Conservation (phyloP, 495 filamentous ascomycete species). For the Aspergillus conjunctus region DNA sequence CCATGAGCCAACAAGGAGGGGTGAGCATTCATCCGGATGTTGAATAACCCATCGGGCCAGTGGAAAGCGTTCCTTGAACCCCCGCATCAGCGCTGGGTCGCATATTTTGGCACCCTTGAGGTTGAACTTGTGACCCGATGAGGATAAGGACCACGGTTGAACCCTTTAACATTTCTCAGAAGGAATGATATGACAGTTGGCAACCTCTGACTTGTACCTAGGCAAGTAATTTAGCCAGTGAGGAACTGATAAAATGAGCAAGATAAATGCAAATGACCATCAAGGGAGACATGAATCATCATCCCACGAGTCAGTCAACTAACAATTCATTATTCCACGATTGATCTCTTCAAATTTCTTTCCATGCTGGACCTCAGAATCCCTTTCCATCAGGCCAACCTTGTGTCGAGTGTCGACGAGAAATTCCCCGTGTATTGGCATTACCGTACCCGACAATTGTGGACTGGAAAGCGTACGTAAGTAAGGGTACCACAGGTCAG, state of each 20-base stretch:
- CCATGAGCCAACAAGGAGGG: neutral
- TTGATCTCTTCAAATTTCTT: neutral
- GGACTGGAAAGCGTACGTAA: conserved; percentile 8
- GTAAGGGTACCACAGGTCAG: conserved; percentile 21
- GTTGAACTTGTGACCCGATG: conserved; percentile 25
- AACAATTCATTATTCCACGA: no score
- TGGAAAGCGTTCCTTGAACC: conserved; percentile 36
- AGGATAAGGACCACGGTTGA: conserved; percentile 7
- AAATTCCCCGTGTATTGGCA: conserved; percentile 3
- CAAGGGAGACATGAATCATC: no score
- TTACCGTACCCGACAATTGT: conserved; percentile 1
- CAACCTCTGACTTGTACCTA: neutral
- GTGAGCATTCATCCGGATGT: conserved; percentile 10
- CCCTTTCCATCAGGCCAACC: conserved; percentile 1
- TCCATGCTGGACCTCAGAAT: neutral
- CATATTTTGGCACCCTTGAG: conserved; percentile 10
- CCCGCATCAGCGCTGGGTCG: conserved; percentile 26
- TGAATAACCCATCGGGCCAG: conserved; percentile 29
- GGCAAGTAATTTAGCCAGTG: neutral
- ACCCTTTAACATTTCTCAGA: neutral
- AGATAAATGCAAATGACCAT: no score
- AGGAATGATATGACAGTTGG: conserved; percentile 11
- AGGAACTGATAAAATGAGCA: no score
- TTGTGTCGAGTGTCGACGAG: neutral
- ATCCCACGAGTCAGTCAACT: no score